Base-by-base conservation (phyloP, 1,284 basidiomycete genomes). In the Coniferiporia weirii region DNA sequence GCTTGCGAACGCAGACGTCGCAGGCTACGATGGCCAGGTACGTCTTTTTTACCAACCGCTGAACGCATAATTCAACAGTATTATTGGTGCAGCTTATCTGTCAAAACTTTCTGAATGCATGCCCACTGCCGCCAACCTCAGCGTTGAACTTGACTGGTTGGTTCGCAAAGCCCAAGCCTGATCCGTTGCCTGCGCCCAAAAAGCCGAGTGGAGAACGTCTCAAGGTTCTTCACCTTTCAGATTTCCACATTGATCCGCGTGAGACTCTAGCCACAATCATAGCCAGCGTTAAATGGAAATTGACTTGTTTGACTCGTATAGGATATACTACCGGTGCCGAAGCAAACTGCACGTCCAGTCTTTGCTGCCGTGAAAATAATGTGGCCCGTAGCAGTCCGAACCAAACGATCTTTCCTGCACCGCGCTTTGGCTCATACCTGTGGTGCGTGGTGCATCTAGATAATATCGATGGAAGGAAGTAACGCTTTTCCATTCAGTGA, bases 201-300 rank as follows among this genome's bases (percentile, higher is more conserved):
- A 73, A 76, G 66, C 76, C 79, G 12, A 87, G 82, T 49, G 87
- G 86, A 9, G 73, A 85, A 65, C 76, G 82, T 50, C 72, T 92
- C 45, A 89, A 87, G 66, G 84, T 92, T 1, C 71, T 92, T 50
- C 91, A 93, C 67, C 64, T 91, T 13, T 90, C 87, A 0, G 90
- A 93, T 66, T 76, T 90, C 61, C 91, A 93, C 70, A 72, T 93
- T 54, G 91, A 93, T 67, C 83, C 90, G 50, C 77, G 80, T 84
- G 65, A 59, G 77, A 65, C 4, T 34, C 13, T 20, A 15, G 45
- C 17, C 59, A 55, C 32, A 22, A 34, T 13, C 10, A 40, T 51
- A n/a, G 52, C 38, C 7, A 45, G 1, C 15, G 19, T n/a, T 40
- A 40, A 40, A 2, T 40, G 9, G 1, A 12, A 36, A 17, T 6